phyloP scores from a whole-genome alignment of 1,284 basidiomycete species.

The Laetiporus sulphureus region DNA sequence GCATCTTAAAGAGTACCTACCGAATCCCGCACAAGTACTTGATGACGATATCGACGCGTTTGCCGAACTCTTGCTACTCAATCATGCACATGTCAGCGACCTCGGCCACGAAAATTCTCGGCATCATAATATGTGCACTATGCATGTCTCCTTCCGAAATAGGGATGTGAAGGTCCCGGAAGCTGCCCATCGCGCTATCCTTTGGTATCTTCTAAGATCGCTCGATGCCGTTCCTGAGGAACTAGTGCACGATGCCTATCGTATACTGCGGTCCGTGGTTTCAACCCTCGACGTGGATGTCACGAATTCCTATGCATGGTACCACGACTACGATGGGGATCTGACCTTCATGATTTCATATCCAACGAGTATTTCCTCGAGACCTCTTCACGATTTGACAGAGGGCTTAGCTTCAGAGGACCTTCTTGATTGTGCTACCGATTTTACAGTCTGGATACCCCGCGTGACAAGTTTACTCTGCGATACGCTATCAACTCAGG shows the following conservation, averaged over 20 bases:
- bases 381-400: slow-evolving; percentile 28
- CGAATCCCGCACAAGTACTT: slow-evolving; percentile 40
- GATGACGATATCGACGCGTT: slow-evolving; percentile 70
- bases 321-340: slow-evolving; percentile 40
- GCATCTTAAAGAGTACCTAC: slow-evolving; percentile 74
- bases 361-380: slow-evolving; percentile 25
- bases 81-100: slow-evolving; percentile 52
- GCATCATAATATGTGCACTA: too few species aligned
- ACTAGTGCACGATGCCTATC: slow-evolving; percentile 53
- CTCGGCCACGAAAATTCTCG: too few species aligned
- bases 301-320: slow-evolving; percentile 28
- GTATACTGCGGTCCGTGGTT: slow-evolving; percentile 53
- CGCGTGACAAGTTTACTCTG: slow-evolving; percentile 56
- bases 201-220: slow-evolving; percentile 50
- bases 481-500: slow-evolving; percentile 45
- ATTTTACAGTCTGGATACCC: slow-evolving; percentile 64
- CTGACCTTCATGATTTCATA: slow-evolving; percentile 48
- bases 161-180: too few species aligned
- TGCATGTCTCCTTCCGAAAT: too few species aligned
- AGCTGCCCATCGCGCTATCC: slow-evolving; percentile 41
- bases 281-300: slow-evolving; percentile 34
- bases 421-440: slow-evolving; percentile 32
- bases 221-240: slow-evolving; percentile 44
- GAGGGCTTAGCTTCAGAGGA: slow-evolving; percentile 31
- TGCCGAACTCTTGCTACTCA: slow-evolving; percentile 57